A percentile compares a stretch with the other conserved stretches of the same genome.
Conservation (phyloP, 345 rosid species). For the Brassica juncea region DNA sequence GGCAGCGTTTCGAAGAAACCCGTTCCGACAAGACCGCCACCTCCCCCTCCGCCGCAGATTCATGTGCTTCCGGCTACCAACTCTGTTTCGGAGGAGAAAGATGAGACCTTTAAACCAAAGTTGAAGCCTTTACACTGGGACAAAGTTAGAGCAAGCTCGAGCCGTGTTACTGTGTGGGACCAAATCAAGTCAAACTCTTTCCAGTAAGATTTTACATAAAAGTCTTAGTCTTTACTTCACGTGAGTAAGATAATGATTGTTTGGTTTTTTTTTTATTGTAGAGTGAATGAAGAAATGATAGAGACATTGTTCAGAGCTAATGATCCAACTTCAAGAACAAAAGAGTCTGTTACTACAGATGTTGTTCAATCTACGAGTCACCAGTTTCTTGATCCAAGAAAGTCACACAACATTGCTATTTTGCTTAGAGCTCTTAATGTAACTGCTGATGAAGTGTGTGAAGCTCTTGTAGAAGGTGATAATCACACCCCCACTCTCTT, state of each 20-base stretch:
- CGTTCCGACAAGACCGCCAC: slow-evolving; percentile 55
- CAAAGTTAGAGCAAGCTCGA: slow-evolving; percentile 92
- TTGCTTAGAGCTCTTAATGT: slow-evolving; percentile 90
- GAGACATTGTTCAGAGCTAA: slow-evolving; percentile 80
- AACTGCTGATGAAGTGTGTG: slow-evolving; percentile 90
- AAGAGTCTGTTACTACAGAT: slow-evolving; percentile 43
- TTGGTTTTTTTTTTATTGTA: slow-evolving; percentile 42
- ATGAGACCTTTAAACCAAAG: slow-evolving; percentile 64
- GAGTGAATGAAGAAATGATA: slow-evolving; percentile 97
- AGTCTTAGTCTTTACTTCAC: neutral
- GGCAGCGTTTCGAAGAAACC: slow-evolving; percentile 20
- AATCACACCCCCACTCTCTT: neutral
- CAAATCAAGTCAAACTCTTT: slow-evolving; percentile 87
- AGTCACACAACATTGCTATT: slow-evolving; percentile 90
- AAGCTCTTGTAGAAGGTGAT: slow-evolving; percentile 84
- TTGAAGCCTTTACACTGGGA: slow-evolving; percentile 98
- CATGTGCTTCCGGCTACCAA: slow-evolving; percentile 51
- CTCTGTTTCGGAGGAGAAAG: slow-evolving; percentile 48
- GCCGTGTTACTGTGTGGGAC: slow-evolving; percentile 95
- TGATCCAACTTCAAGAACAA: slow-evolving; percentile 48
- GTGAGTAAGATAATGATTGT: slow-evolving; percentile 12
- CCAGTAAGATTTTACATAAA: slow-evolving; percentile 57
- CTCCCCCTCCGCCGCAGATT: slow-evolving; percentile 55
- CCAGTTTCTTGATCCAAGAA: slow-evolving; percentile 82
- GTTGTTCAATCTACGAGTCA: slow-evolving; percentile 43